Base-by-base conservation (phyloP, 129 eudicot genomes). In the Lactuca sativa region DNA sequence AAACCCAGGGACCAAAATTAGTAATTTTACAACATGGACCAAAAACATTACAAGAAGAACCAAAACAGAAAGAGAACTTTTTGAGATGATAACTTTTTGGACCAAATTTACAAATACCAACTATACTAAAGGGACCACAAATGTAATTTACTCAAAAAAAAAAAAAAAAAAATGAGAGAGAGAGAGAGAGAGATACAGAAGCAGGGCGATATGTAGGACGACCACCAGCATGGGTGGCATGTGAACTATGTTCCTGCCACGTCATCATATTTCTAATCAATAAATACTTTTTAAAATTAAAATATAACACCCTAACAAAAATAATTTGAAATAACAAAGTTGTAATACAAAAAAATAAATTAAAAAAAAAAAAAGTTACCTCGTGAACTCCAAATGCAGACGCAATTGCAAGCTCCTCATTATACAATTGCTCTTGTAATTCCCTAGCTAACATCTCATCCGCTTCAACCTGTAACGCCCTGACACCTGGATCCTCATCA, bases 361-460 rank as follows among this genome's bases (percentile, higher is more conserved):
- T 21, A 21, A 21, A 21, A 21, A 21, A 21, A 21, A 25, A 25
- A 25, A 25, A 25, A 0, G 30, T 25, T 14, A 93, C 97, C 93
- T 85, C 89, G 17, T 41, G 71, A 77, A 13, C 55, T 59, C 77
- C 88, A 78, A 59, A 62, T 48, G 77, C 82, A 74, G 74, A n/a
- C 32, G 38, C 72, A 49, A 77, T 75, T 44, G 38, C 72, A 49
- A 77, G 77, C 34, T 49, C 72, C 73, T 89, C 99, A 84, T 76
- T 84, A 72, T 95, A 95, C 49, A 95, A 74, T 76, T 95, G 97
- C 78, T 95, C 99, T 72, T 95, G 99, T 59, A 95, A 86, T 72
- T 95, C 90, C 75, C 91, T 82, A 43, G 99, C 99, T 60, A 95
- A 69, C 82, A 74, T 83, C 75, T 95, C 99, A 87, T 95, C 99